These are phyloP conservation scores for Trypanosoma mega DNA, from an alignment of 208 protist species.

Conservation along the genomic window DNA sequence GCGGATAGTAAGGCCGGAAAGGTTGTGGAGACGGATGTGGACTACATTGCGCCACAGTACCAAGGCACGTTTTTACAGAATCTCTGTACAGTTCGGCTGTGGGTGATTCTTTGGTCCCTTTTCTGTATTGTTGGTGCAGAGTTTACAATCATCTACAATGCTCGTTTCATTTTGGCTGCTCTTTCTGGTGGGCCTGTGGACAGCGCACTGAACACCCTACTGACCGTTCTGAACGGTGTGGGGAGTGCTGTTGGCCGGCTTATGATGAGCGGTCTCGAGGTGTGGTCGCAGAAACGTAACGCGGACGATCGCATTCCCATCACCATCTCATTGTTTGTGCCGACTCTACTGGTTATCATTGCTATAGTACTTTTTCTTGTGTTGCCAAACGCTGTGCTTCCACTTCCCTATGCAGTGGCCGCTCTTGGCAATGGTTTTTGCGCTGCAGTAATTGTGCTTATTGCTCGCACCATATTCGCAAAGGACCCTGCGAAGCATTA, in stretches of 20 bases:
- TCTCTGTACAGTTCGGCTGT: conserved; percentile 14
- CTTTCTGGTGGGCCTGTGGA: background rate
- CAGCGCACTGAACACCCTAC: background rate
- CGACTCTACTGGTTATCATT: conserved; percentile 11
- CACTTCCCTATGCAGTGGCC: conserved; percentile 18
- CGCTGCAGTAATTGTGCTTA: conserved; percentile 17
- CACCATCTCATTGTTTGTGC: conserved; percentile 16
- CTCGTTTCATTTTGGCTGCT: background rate
- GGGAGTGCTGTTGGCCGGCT: conserved; percentile 32
- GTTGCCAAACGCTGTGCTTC: conserved; percentile 7
- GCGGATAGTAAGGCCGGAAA: background rate
- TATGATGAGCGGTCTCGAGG: conserved; percentile 24
- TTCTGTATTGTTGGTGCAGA: background rate
- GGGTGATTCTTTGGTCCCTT: conserved; percentile 12
- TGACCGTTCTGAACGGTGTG: background rate
- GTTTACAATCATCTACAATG: background rate
- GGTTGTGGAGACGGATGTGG: conserved; percentile 3
- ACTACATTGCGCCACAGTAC: conserved; percentile 31
- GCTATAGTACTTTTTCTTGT: conserved; percentile 15
- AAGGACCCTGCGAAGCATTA: conserved; percentile 38
- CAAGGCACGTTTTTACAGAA: conserved; percentile 22
- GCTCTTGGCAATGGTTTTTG: conserved; percentile 23
- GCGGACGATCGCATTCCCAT: conserved; percentile 28
- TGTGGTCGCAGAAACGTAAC: conserved; percentile 28
- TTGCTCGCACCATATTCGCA: conserved; percentile 26